Conservation (phyloP, 2,329 filamentous ascomycete species). For the Trichophyton benhamiae region DNA sequence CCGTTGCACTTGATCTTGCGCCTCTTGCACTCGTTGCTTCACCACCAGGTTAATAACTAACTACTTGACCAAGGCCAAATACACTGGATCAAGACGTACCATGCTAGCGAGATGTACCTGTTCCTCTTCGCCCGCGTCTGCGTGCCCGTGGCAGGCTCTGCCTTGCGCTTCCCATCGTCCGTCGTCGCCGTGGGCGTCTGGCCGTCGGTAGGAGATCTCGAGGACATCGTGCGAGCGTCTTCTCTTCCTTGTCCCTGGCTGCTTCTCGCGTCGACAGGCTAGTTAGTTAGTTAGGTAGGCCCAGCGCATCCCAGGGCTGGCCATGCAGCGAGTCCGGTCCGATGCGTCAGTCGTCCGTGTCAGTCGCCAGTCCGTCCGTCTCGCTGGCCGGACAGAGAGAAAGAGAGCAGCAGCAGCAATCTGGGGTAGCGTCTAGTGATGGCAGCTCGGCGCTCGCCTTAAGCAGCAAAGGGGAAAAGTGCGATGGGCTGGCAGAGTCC, state of each 20-base stretch:
- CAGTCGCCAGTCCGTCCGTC: no score
- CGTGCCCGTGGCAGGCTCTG: constrained; percentile 33
- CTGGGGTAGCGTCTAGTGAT: background rate
- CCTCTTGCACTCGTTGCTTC: constrained; percentile 52
- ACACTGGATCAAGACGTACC: constrained; percentile 27
- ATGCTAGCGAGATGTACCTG: constrained; percentile 56
- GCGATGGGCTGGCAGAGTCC: background rate
- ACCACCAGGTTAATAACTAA: background rate
- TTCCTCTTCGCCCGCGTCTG: constrained; percentile 51
- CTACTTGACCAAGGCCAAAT: background rate
- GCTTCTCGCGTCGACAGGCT: background rate
- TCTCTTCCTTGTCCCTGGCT: background rate
- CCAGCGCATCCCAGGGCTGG: background rate
- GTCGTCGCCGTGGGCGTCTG: background rate
- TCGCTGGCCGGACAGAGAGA: no score
- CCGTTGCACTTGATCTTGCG: constrained; percentile 59
- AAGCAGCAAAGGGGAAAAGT: background rate
- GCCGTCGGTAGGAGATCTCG: constrained; percentile 1
- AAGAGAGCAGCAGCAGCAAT: background rate
- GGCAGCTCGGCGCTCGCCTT: background rate
- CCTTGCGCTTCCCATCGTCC: constrained; percentile 26
- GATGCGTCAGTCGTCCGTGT: background rate
- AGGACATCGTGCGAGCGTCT: background rate
- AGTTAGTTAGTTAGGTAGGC: background rate
- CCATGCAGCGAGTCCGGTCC: background rate